Conservation (phyloP, 2,329 filamentous ascomycete species). For the Pseudogymnoascus sp. region DNA sequence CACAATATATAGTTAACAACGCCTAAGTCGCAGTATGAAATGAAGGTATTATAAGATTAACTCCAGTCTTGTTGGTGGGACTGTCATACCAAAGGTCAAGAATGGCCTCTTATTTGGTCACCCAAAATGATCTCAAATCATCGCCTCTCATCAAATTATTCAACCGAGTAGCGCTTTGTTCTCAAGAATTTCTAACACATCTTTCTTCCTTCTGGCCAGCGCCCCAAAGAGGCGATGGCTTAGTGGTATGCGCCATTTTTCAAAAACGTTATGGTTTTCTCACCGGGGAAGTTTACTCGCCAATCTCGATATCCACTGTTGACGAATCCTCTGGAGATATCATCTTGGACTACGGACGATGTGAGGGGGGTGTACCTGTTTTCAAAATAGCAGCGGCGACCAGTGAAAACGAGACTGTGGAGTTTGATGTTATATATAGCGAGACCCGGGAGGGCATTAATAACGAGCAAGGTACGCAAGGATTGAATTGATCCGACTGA, state of each 20-base stretch:
- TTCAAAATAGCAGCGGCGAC: slow-evolving; percentile 13
- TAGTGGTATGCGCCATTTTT: not conserved
- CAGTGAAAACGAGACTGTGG: slow-evolving; percentile 12
- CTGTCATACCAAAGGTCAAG: not conserved
- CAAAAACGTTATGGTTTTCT: not conserved
- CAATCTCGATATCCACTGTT: not conserved
- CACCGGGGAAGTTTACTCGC: not conserved
- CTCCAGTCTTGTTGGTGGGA: not conserved
- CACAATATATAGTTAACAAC: not conserved
- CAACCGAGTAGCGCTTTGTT: not conserved
- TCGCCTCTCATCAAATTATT: not conserved
- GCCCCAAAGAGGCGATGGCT: not conserved
- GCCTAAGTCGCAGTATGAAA: not conserved
- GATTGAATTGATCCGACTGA: not conserved
- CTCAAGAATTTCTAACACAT: not conserved
- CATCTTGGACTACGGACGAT: slow-evolving; percentile 16
- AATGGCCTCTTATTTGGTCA: not conserved
- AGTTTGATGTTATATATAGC: slow-evolving; percentile 19
- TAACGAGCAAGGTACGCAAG: slow-evolving; percentile 12
- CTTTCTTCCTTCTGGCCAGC: not conserved
- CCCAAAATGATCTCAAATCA: not conserved
- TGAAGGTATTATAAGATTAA: not conserved
- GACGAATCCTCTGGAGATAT: slow-evolving; percentile 10
- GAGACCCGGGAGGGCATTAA: slow-evolving; percentile 17
- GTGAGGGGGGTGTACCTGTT: slow-evolving; percentile 18